Percentiles rank a stretch among this genome's conserved stretches.
Conservation (phyloP, 257 asterid genomes). For the Salvia splendens region DNA sequence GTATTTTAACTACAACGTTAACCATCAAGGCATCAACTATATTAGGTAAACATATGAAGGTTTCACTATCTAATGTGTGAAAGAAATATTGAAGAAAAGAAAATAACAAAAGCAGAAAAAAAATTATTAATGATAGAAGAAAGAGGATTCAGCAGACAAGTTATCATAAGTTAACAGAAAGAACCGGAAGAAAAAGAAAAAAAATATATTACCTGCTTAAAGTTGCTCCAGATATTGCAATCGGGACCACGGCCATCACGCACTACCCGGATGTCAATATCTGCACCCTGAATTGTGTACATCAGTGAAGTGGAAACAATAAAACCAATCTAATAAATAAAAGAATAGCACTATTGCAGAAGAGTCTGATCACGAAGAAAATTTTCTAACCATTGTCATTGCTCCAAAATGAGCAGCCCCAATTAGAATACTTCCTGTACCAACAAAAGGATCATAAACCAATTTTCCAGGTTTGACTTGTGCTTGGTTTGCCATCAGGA, state of each 20-base stretch:
- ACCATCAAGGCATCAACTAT: constrained; percentile 14
- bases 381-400: constrained; percentile 84
- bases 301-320: constrained; percentile 35
- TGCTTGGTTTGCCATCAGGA: constrained; percentile 98
- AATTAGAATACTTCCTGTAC: constrained; percentile 94
- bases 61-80: too few species aligned
- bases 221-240: constrained; percentile 95
- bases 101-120: background rate
- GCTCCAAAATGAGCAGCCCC: constrained; percentile 99
- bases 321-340: background rate
- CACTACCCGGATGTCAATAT: constrained; percentile 97
- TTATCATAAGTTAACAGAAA: constrained; percentile 1
- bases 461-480: constrained; percentile 83
- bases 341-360: background rate
- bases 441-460: constrained; percentile 97
- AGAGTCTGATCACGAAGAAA: constrained; percentile 21
- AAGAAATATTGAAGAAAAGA: too few species aligned
- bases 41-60: background rate
- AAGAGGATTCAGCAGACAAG: constrained; percentile 22
- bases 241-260: constrained; percentile 99
- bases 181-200: background rate
- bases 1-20: background rate
- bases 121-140: background rate
- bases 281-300: constrained; percentile 86
- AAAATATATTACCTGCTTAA: constrained; percentile 62